Percentiles rank a stretch among this genome's conserved stretches.
Conservation (phyloP, 192 early-diverging fungal species). For the Backusella mclennaniae region DNA sequence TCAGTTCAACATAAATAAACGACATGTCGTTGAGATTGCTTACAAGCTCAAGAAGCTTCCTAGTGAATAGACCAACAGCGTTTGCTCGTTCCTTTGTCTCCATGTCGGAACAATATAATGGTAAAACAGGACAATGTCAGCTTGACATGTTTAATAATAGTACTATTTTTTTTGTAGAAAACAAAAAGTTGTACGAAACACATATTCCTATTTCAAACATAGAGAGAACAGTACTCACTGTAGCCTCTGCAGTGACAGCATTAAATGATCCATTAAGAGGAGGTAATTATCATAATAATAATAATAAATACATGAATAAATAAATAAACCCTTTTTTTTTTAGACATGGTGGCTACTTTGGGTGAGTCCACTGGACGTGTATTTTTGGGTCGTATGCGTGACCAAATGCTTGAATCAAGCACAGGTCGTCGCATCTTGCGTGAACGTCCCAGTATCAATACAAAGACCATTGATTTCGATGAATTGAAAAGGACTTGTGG, state of each 20-base stretch:
- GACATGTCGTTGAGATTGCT: neutral
- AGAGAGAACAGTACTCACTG: slow-evolving; percentile 66
- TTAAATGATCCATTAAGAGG: slow-evolving; percentile 73
- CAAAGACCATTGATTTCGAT: slow-evolving; percentile 65
- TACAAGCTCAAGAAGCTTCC: neutral
- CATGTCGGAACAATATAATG: neutral
- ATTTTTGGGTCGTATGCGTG: slow-evolving; percentile 66
- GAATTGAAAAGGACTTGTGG: slow-evolving; percentile 57
- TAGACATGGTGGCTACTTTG: slow-evolving; percentile 85
- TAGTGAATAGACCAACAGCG: neutral
- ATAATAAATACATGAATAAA: neutral
- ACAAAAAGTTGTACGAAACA: slow-evolving; percentile 48
- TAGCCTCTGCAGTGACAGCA: slow-evolving; percentile 72
- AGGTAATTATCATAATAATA: slow-evolving; percentile 38
- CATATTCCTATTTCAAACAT: slow-evolving; percentile 65
- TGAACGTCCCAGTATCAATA: slow-evolving; percentile 77
- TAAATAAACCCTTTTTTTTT: neutral
- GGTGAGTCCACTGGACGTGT: slow-evolving; percentile 86
- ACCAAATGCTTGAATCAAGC: slow-evolving; percentile 73
- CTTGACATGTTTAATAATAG: neutral
- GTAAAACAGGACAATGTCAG: neutral
- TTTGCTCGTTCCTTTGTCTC: neutral
- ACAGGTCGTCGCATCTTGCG: slow-evolving; percentile 82
- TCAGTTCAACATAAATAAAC: neutral
- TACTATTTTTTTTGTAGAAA: neutral